These are phyloP conservation scores for Trichoderma sp. DNA, from an alignment of 2,329 filamentous ascomycete genomes.

Conservation along the genomic window DNA sequence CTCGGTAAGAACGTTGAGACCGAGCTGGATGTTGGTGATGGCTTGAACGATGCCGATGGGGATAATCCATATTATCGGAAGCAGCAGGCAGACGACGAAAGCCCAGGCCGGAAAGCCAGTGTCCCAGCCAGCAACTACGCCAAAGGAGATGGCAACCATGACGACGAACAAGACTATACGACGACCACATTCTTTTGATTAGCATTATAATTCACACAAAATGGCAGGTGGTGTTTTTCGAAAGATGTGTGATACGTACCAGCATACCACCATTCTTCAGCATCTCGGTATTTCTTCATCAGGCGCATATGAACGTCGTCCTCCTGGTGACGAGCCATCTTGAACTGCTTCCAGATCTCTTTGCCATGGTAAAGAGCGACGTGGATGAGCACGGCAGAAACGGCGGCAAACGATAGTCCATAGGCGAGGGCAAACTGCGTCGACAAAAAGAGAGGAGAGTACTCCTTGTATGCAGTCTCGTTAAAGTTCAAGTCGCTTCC, in stretches of 20 bases:
- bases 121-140: conserved; percentile 56
- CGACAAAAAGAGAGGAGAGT: conserved; percentile 66
- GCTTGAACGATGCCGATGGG: conserved; percentile 64
- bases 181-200: not conserved
- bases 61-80: conserved; percentile 60
- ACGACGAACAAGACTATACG: conserved; percentile 48
- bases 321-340: conserved; percentile 56
- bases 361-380: conserved; percentile 57
- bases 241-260: conserved; percentile 42
- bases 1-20: conserved; percentile 72
- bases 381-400: conserved; percentile 61
- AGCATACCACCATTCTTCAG: conserved; percentile 62
- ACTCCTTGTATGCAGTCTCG: conserved; percentile 60
- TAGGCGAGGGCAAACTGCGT: conserved; percentile 63
- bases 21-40: conserved; percentile 63
- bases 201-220: not conserved
- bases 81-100: conserved; percentile 57
- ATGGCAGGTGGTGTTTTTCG: conserved; percentile 30
- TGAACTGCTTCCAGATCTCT: conserved; percentile 58
- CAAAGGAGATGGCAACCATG: conserved; percentile 58
- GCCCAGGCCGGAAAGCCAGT: conserved; percentile 62
- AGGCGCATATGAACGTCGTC: conserved; percentile 61
- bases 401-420: conserved; percentile 67
- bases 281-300: conserved; percentile 63
- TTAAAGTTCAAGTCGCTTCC: conserved; percentile 59